These are phyloP conservation scores for Xanthoconium purpureum DNA, from an alignment of 768 basidiomycete genomes.

Conservation along the genomic window DNA sequence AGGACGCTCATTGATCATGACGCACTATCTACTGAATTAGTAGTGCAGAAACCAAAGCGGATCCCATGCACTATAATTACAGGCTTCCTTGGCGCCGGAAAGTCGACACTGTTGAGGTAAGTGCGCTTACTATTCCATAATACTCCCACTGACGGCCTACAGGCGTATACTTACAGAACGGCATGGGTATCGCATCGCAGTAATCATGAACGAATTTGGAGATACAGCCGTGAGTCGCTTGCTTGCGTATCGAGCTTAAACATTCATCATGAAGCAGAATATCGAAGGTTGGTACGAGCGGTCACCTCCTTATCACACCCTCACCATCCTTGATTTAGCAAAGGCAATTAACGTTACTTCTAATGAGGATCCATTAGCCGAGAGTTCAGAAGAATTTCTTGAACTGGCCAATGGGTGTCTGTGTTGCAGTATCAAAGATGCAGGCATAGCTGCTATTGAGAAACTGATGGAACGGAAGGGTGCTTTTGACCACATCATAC, in stretches of 20 bases:
- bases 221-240: conserved; percentile 74
- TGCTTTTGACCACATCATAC: conserved; percentile 89
- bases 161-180: conserved; percentile 88
- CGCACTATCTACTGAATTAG: background rate
- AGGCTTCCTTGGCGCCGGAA: conserved; percentile 93
- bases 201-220: conserved; percentile 98
- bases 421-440: conserved; percentile 97
- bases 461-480: conserved; percentile 85
- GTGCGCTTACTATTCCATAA: background rate
- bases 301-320: background rate
- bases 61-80: conserved; percentile 94
- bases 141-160: background rate
- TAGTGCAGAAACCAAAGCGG: conserved; percentile 24
- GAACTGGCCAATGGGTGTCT: conserved; percentile 95
- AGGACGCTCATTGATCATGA: conserved; percentile 35
- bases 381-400: conserved; percentile 79
- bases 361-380: conserved; percentile 55
- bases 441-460: conserved; percentile 90
- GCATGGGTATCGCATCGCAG: conserved; percentile 95
- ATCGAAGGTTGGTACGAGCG: conserved; percentile 70
- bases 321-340: conserved; percentile 43
- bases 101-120: conserved; percentile 86
- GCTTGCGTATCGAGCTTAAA: conserved; percentile 9
- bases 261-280: conserved; percentile 49
- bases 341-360: conserved; percentile 83